Evolutionary conservation across 192 early-diverging fungal species (phyloP).

Genomic region (Podila horticola): DNA sequence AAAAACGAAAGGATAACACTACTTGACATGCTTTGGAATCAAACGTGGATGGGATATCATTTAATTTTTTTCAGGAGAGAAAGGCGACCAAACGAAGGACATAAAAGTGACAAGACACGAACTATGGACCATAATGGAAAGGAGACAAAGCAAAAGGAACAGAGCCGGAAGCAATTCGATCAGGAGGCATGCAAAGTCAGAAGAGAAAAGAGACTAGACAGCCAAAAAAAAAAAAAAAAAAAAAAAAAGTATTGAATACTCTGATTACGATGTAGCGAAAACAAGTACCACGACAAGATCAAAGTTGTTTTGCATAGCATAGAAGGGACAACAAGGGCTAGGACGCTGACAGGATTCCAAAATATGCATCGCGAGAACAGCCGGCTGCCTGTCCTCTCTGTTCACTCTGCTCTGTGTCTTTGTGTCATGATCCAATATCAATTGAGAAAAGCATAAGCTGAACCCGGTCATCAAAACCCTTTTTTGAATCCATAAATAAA

Average conservation of each 20-base stretch:
- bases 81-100: background rate
- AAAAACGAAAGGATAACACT: conserved; percentile 1
- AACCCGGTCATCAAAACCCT: too few species aligned
- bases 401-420: too few species aligned
- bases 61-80: conserved; percentile 5
- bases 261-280: too few species aligned
- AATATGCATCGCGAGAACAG: too few species aligned
- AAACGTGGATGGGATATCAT: conserved; percentile 2
- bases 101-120: background rate
- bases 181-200: background rate
- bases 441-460: too few species aligned
- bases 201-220: conserved; percentile 4
- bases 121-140: background rate
- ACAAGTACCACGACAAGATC: too few species aligned
- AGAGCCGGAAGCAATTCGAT: conserved; percentile 1
- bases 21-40: conserved; percentile 12
- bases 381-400: too few species aligned
- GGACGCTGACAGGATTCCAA: too few species aligned
- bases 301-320: too few species aligned
- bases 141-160: conserved; percentile 5
- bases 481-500: too few species aligned
- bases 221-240: background rate
- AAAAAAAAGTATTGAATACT: background rate
- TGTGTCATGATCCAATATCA: too few species aligned
- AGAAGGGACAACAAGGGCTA: too few species aligned